Evolutionary conservation across 768 basidiomycete species (phyloP).

Genomic region (Leccinum truebloodii): DNA sequence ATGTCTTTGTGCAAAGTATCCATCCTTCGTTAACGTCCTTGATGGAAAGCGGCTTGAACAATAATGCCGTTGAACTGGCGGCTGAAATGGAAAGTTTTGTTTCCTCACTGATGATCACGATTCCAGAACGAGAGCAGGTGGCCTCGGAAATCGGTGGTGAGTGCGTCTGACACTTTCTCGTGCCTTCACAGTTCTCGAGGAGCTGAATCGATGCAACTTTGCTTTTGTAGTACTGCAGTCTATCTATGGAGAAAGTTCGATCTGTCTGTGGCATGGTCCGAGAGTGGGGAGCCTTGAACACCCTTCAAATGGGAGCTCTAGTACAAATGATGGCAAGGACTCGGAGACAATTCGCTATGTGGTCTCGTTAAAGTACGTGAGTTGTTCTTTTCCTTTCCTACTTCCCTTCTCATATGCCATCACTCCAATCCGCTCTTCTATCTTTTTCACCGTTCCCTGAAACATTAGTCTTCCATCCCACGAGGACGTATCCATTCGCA

Average conservation of each 20-base stretch:
- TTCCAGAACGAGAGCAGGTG: constrained; percentile 43
- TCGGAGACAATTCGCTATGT: constrained; percentile 57
- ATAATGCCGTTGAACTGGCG: constrained; percentile 13
- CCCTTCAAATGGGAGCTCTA: constrained; percentile 4
- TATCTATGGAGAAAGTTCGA: constrained; percentile 73
- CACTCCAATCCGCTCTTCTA: background rate
- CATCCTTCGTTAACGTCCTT: background rate
- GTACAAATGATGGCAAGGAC: constrained; percentile 25
- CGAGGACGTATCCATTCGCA: constrained; percentile 50
- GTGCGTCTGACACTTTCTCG: constrained; percentile 14
- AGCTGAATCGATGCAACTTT: constrained; percentile 3
- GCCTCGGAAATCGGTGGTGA: constrained; percentile 49
- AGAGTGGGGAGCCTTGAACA: constrained; percentile 15
- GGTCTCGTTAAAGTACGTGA: constrained; percentile 59
- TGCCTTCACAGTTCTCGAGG: background rate
- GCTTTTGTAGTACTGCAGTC: constrained; percentile 61
- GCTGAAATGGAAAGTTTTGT: constrained; percentile 29
- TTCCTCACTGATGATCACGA: constrained; percentile 28
- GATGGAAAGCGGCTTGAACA: constrained; percentile 21
- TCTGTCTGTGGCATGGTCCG: constrained; percentile 57
- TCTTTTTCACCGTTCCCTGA: background rate
- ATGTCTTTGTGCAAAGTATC: constrained; percentile 10
- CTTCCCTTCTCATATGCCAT: background rate
- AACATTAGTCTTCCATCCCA: constrained; percentile 51
- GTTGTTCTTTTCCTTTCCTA: background rate